Conservation (phyloP, 129 eudicot species). For the Silybum marianum region DNA sequence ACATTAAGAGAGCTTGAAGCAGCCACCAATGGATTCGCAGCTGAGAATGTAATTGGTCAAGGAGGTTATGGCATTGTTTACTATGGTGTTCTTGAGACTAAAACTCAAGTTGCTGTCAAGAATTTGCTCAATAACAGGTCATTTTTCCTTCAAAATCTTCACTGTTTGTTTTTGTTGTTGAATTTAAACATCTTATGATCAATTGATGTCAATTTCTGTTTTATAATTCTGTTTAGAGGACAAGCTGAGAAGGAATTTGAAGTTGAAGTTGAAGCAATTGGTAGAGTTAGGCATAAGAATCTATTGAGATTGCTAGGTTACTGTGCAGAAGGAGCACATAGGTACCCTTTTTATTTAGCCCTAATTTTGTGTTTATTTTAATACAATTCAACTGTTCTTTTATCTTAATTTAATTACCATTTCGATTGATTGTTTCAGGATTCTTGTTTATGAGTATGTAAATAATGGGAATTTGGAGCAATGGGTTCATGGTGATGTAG, state of each 20-base stretch:
- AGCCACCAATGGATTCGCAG: conserved; percentile 59
- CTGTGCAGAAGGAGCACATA: conserved; percentile 75
- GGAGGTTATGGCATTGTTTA: conserved; percentile 83
- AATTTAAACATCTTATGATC: neutral
- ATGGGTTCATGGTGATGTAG: conserved; percentile 81
- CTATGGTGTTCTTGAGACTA: conserved; percentile 51
- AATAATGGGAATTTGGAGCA: conserved; percentile 73
- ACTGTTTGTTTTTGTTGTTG: neutral
- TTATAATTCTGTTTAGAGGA: conserved; percentile 43
- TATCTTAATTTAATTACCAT: neutral
- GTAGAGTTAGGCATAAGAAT: conserved; percentile 66
- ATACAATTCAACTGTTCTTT: neutral
- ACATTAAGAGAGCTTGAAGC: conserved; percentile 66
- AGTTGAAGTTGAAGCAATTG: conserved; percentile 78
- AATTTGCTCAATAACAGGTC: conserved; percentile 65
- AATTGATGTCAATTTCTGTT: neutral
- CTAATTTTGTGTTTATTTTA: neutral
- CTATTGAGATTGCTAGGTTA: conserved; percentile 62
- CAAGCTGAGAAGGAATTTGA: conserved; percentile 80
- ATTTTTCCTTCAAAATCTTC: neutral
- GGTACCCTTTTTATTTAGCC: conserved; percentile 36
- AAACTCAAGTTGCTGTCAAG: conserved; percentile 58
- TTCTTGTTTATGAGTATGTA: conserved; percentile 75
- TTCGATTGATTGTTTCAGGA: conserved; percentile 35
- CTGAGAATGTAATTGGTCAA: conserved; percentile 67